Conservation (phyloP, 495 filamentous ascomycete genomes). For the Geopyxis carbonaria region DNA sequence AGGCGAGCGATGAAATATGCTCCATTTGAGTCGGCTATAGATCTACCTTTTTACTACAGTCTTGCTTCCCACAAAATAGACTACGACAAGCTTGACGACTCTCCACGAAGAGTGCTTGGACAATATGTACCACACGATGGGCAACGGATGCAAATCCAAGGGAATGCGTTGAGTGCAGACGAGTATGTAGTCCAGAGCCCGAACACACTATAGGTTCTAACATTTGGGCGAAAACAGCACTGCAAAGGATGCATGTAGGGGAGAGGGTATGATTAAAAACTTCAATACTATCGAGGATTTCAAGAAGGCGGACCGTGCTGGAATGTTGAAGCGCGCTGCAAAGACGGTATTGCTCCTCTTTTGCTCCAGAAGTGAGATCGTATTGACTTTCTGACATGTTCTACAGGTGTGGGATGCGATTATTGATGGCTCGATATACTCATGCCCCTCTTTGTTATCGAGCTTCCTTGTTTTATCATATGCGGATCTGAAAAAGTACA, state of each 20-base stretch:
- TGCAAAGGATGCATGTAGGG: conserved; percentile 54
- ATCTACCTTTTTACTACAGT: conserved; percentile 82
- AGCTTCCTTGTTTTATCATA: conserved; percentile 83
- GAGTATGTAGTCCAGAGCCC: conserved; percentile 35
- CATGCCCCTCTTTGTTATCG: conserved; percentile 73
- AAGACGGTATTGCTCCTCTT: conserved; percentile 41
- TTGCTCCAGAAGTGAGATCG: not conserved
- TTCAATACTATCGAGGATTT: conserved; percentile 94
- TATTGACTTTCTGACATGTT: conserved; percentile 7
- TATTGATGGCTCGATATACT: conserved; percentile 86
- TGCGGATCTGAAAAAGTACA: conserved; percentile 91
- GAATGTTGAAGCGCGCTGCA: conserved; percentile 54
- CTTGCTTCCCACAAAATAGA: conserved; percentile 84
- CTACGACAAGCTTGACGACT: conserved; percentile 88
- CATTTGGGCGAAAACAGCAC: conserved; percentile 34
- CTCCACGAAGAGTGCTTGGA: conserved; percentile 69
- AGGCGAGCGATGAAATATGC: conserved; percentile 47
- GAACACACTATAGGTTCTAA: conserved; percentile 8
- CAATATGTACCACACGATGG: conserved; percentile 73
- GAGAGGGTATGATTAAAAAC: conserved; percentile 88
- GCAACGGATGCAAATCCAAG: conserved; percentile 73
- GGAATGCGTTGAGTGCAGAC: conserved; percentile 63
- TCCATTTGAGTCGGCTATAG: conserved; percentile 81
- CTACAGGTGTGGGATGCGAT: conserved; percentile 93
- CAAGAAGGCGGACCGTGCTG: conserved; percentile 51